phyloP scores from a whole-genome alignment of 331 rosid species.

The Acacia pycnantha region DNA sequence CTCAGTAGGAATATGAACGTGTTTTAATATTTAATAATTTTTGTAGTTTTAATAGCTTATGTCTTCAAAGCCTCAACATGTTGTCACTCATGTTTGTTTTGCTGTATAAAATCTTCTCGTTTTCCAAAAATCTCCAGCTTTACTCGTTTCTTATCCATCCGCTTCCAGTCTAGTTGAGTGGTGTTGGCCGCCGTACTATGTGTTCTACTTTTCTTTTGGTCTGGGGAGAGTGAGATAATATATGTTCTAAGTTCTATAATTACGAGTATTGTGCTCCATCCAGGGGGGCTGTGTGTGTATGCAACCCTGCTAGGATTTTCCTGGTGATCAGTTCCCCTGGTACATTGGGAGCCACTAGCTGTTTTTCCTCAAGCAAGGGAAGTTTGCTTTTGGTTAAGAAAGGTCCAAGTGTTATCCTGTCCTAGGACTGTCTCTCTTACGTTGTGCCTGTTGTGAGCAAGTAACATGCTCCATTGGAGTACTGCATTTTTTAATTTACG shows the following conservation, averaged over 20 bases:
- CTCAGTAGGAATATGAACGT: conserved; percentile 33
- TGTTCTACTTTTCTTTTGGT: background rate
- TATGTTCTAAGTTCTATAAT: background rate
- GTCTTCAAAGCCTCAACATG: no score
- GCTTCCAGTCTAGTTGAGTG: background rate
- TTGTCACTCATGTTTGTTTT: conserved; percentile 22
- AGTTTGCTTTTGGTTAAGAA: background rate
- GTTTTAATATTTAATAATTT: background rate
- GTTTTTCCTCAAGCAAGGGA: background rate
- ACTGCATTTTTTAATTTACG: background rate
- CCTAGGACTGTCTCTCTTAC: background rate
- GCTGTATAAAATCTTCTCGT: conserved; percentile 10
- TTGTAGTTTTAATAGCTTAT: no score
- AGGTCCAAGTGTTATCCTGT: background rate
- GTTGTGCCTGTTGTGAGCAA: background rate
- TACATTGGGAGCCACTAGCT: background rate
- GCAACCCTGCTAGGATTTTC: background rate
- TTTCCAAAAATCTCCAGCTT: background rate
- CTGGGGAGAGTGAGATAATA: background rate
- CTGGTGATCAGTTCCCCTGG: background rate
- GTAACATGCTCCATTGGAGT: background rate
- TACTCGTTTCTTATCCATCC: conserved; percentile 14
- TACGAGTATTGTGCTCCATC: background rate
- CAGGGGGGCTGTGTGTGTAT: background rate
- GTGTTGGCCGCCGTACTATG: background rate